Evolutionary conservation across 163 green algal genomes (phyloP).

Genomic region (Dunaliella salina): DNA sequence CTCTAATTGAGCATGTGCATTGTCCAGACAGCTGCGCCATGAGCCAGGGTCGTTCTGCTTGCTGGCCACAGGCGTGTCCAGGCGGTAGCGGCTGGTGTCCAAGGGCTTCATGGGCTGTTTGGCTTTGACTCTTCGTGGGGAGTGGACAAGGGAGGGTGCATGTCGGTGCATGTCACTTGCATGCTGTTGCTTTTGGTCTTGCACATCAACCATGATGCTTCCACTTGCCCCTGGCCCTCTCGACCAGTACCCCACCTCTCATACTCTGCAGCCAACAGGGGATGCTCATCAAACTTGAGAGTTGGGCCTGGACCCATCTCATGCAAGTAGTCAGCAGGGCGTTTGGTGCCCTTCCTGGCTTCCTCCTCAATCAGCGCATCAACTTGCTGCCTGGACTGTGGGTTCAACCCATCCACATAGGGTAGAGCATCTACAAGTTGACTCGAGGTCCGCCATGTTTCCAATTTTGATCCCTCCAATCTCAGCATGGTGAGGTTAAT

Average conservation of each 20-base stretch:
- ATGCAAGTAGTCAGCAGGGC: conserved; percentile 64
- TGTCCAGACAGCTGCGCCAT: conserved; percentile 64
- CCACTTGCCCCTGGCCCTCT: background rate
- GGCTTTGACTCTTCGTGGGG: conserved; percentile 35
- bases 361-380: conserved; percentile 72
- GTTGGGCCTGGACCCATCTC: conserved; percentile 57
- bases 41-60: conserved; percentile 50
- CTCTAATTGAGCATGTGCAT: conserved; percentile 74
- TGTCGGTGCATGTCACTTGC: background rate
- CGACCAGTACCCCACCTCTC: conserved; percentile 32
- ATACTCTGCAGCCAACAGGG: conserved; percentile 56
- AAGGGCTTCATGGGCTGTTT: conserved; percentile 54
- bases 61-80: conserved; percentile 54
- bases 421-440: conserved; percentile 72
- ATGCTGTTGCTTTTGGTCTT: background rate
- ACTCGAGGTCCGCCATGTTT: conserved; percentile 29
- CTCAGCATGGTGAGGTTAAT: too few species aligned
- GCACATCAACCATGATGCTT: background rate
- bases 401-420: conserved; percentile 65
- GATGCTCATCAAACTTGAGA: conserved; percentile 48
- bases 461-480: conserved; percentile 19
- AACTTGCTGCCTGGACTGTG: conserved; percentile 38
- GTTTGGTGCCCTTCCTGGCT: conserved; percentile 54
- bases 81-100: conserved; percentile 58
- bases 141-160: background rate